These are phyloP conservation scores for Cryphonectria nitschkei DNA, from an alignment of 2,329 filamentous ascomycete species.

Conservation along the genomic window DNA sequence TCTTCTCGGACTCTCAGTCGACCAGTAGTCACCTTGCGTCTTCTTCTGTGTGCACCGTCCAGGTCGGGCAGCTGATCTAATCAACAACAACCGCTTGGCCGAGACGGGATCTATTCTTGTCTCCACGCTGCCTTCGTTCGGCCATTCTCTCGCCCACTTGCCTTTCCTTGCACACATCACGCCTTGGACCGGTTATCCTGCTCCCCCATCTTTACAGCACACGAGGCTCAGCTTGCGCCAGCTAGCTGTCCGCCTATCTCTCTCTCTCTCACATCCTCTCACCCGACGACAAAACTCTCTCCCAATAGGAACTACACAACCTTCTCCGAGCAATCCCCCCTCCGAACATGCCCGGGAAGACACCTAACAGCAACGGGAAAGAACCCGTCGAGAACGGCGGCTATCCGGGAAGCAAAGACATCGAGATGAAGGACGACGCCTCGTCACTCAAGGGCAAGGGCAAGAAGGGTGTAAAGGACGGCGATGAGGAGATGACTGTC, in stretches of 20 bases:
- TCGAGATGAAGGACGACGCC: constrained; percentile 65
- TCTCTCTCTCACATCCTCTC: background rate
- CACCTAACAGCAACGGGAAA: constrained; percentile 72
- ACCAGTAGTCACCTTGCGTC: constrained; percentile 11
- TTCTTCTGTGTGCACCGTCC: constrained; percentile 10
- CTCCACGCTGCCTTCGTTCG: constrained; percentile 22
- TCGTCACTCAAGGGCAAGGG: constrained; percentile 64
- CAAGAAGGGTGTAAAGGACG: constrained; percentile 67
- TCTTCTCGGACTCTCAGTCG: constrained; percentile 14
- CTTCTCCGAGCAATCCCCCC: constrained; percentile 13
- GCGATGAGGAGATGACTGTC: constrained; percentile 79
- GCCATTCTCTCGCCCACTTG: constrained; percentile 20
- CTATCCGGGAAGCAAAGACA: constrained; percentile 66
- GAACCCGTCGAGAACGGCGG: constrained; percentile 71
- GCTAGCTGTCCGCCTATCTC: constrained; percentile 22
- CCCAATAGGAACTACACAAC: constrained; percentile 11
- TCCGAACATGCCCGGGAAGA: constrained; percentile 69
- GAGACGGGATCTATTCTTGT: constrained; percentile 12
- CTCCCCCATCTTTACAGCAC: background rate
- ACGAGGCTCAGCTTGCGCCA: constrained; percentile 23
- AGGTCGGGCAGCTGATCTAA: constrained; percentile 25
- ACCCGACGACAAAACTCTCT: constrained; percentile 20
- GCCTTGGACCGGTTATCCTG: constrained; percentile 8
- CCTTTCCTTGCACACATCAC: constrained; percentile 9
- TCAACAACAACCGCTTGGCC: constrained; percentile 24